Conservation (phyloP, 352 stramenopile genomes). For the Pythium folliculosum region DNA sequence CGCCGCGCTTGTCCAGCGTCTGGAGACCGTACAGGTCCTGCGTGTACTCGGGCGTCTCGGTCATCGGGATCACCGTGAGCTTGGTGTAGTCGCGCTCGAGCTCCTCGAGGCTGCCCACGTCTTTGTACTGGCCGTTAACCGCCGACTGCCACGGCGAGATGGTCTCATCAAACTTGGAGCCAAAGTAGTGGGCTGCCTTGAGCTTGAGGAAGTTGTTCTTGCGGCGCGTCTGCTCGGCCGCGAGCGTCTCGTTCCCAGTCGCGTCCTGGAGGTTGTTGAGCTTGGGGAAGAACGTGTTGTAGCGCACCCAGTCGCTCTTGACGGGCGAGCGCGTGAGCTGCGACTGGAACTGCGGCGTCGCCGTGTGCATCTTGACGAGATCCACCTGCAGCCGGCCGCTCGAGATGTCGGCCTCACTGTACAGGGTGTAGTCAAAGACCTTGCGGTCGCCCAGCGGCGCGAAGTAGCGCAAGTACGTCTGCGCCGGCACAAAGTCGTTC, state of each 20-base stretch:
- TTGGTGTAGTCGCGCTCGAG: slow-evolving; percentile 33
- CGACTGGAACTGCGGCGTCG: slow-evolving; percentile 33
- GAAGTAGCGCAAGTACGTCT: slow-evolving; percentile 32
- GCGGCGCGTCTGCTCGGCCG: slow-evolving; percentile 25
- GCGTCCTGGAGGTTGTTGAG: slow-evolving; percentile 37
- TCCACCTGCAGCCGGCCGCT: slow-evolving; percentile 41
- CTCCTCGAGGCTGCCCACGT: slow-evolving; percentile 28
- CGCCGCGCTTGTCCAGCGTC: slow-evolving; percentile 34
- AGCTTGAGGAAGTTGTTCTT: slow-evolving; percentile 36
- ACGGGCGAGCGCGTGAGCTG: slow-evolving; percentile 40
- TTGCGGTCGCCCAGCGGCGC: slow-evolving; percentile 12
- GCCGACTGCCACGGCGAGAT: slow-evolving; percentile 41
- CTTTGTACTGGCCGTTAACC: slow-evolving; percentile 32
- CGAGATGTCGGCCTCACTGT: slow-evolving; percentile 28
- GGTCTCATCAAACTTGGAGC: slow-evolving; percentile 32
- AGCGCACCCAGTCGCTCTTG: slow-evolving; percentile 27
- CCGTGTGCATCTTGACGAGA: slow-evolving; percentile 30
- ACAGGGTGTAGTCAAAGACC: slow-evolving; percentile 38
- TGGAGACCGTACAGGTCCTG: slow-evolving; percentile 40
- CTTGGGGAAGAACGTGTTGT: slow-evolving; percentile 23
- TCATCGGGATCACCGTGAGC: slow-evolving; percentile 37
- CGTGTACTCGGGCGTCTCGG: slow-evolving; percentile 39
- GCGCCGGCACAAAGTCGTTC: slow-evolving; percentile 30
- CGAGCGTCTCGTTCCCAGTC: slow-evolving; percentile 27
- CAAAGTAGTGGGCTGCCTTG: slow-evolving; percentile 37